Conservation (phyloP, 2,329 filamentous ascomycete species). For the Penicillium brevicompactum region DNA sequence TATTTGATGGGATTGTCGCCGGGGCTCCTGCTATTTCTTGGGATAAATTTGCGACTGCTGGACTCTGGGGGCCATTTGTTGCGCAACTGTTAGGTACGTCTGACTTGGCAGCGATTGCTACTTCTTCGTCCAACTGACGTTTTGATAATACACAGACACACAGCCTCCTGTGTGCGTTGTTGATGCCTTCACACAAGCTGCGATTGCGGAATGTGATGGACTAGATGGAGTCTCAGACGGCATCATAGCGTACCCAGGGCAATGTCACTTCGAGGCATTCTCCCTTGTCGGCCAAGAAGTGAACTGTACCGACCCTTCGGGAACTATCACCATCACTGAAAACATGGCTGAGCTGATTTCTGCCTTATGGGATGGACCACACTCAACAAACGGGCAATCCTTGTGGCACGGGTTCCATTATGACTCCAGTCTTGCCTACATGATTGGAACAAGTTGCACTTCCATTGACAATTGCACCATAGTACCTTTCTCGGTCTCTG, state of each 20-base stretch:
- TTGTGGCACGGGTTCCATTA: constrained; percentile 12
- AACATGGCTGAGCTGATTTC: constrained; percentile 8
- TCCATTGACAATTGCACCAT: constrained; percentile 10
- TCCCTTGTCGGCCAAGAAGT: constrained; percentile 8
- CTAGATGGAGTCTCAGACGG: constrained; percentile 30
- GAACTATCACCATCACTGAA: constrained; percentile 4
- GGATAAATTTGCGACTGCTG: constrained; percentile 6
- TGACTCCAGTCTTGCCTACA: constrained; percentile 1
- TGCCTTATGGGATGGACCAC: constrained; percentile 4
- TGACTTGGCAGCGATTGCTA: too few relatives aligned
- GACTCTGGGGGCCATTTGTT: constrained; percentile 17
- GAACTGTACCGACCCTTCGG: constrained; percentile 2
- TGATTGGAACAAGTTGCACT: constrained; percentile 10
- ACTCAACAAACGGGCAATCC: constrained; percentile 1
- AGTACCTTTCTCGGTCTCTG: constrained; percentile 2
- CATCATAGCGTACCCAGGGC: constrained; percentile 22
- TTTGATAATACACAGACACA: background rate
- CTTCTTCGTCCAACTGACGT: background rate
- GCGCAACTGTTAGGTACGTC: constrained; percentile 8
- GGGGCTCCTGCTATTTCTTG: constrained; percentile 18
- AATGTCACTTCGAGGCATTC: constrained; percentile 17
- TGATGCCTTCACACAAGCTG: constrained; percentile 9
- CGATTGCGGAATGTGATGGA: constrained; percentile 22
- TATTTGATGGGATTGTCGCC: constrained; percentile 31
- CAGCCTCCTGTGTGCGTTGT: constrained; percentile 15